These are phyloP conservation scores for Penicillium cosmopolitanum DNA, from an alignment of 495 filamentous ascomycete species.

Conservation along the genomic window DNA sequence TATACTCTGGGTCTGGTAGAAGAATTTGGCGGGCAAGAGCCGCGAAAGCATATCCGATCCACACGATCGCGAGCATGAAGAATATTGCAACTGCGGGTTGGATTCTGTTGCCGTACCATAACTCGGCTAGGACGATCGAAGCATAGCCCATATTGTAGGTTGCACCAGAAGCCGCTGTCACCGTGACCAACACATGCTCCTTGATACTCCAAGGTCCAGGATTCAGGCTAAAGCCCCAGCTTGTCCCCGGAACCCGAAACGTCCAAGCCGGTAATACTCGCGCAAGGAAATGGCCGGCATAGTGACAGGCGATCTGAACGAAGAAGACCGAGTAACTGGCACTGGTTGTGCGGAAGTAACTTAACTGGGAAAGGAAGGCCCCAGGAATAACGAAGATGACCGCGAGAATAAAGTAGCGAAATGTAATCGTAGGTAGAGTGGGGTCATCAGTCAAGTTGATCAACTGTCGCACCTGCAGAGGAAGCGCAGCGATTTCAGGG, in stretches of 20 bases:
- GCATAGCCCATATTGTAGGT: constrained; percentile 54
- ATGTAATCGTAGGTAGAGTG: constrained; percentile 54
- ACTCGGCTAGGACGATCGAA: constrained; percentile 54
- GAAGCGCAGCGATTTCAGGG: constrained; percentile 51
- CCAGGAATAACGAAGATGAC: constrained; percentile 56
- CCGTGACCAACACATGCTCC: constrained; percentile 60
- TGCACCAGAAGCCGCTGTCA: constrained; percentile 58
- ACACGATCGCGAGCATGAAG: constrained; percentile 62
- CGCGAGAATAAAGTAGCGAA: constrained; percentile 58
- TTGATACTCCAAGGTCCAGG: constrained; percentile 61
- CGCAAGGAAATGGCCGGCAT: constrained; percentile 57
- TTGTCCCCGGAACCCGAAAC: constrained; percentile 51
- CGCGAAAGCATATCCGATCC: constrained; percentile 58
- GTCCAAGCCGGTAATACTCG: constrained; percentile 49
- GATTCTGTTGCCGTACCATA: constrained; percentile 54
- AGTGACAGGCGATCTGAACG: constrained; percentile 59
- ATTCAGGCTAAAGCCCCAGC: constrained; percentile 54
- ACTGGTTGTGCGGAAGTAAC: constrained; percentile 55
- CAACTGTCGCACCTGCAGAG: constrained; percentile 53
- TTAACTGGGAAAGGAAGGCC: constrained; percentile 57
- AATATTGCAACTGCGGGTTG: constrained; percentile 55
- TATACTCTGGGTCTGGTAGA: constrained; percentile 58
- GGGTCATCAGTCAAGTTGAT: constrained; percentile 58
- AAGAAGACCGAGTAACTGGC: constrained; percentile 63
- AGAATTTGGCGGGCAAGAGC: constrained; percentile 56